Percentiles rank a stretch among this genome's conserved stretches.
phyloP scores from a whole-genome alignment of 2,329 filamentous ascomycete genomes.

The Domatiomyces catenatus region DNA sequence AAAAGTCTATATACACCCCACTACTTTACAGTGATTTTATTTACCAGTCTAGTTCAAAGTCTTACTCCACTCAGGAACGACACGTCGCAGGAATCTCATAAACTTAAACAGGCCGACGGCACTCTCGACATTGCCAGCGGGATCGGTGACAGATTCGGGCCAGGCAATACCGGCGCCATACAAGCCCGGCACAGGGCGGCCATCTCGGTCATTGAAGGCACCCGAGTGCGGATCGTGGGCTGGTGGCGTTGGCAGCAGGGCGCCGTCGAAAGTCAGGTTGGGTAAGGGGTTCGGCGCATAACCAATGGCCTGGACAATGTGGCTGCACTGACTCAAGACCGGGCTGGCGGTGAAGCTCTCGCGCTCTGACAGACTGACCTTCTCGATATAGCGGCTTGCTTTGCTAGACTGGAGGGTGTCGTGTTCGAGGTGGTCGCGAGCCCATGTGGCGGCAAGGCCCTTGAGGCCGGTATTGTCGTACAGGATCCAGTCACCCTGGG shows the following conservation, averaged over 20 bases:
- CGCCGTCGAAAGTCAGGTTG: conserved; percentile 9
- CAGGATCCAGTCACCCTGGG: conserved; percentile 48
- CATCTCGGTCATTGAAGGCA: conserved; percentile 32
- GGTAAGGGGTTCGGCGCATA: conserved; percentile 22
- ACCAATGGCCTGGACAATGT: conserved; percentile 45
- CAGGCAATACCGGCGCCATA: conserved; percentile 50
- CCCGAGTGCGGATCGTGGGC: conserved; percentile 26
- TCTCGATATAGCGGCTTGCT: conserved; percentile 33
- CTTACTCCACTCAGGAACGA: conserved; percentile 35
- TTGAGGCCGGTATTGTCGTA: conserved; percentile 53
- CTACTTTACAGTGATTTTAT: neutral
- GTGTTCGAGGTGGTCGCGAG: conserved; percentile 42
- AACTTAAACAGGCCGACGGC: conserved; percentile 52
- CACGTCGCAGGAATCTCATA: conserved; percentile 45
- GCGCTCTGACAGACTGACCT: conserved; percentile 30
- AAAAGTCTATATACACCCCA: too few relatives aligned
- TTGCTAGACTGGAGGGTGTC: conserved; percentile 30
- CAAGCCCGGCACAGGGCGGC: conserved; percentile 34
- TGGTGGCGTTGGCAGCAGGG: conserved; percentile 3
- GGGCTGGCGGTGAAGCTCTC: conserved; percentile 32
- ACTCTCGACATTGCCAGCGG: conserved; percentile 44
- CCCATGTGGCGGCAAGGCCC: conserved; percentile 45
- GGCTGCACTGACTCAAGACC: conserved; percentile 36
- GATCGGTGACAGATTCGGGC: conserved; percentile 46
- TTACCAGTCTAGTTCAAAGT: neutral